Evolutionary conservation across 2,329 filamentous ascomycete species (phyloP), one percentile per base, ranked within the genome.

Genomic region (Fusarium verrucosum): DNA sequence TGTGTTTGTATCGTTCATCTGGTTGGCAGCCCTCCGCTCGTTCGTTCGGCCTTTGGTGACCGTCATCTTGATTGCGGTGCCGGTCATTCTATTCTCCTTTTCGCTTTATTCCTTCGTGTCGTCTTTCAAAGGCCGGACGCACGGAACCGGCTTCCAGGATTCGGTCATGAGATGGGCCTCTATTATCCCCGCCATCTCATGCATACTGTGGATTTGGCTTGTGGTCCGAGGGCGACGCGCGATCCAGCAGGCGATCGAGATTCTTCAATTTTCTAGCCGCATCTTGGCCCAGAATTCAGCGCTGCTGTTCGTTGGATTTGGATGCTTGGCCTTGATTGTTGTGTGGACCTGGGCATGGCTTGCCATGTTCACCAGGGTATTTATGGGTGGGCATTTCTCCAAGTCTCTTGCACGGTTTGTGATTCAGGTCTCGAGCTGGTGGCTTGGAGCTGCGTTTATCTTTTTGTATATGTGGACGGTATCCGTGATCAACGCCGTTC

Each of bases 311-410:
- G 85, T 97, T n/a, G 95, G 95, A 4, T 89, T 97, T 71, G 87
- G 84, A 11, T 90, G 90, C 20, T 84, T 98, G 14, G 85, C 81
- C 8, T 81, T 89, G 23, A 90, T 96, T 38, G 91, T 97, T 10
- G 80, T 87, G 14, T 98, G 94, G 90, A 97, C 94, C 1, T 99
- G 95, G 95, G 77, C 91, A 8, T 99, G 95, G 95, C 87, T 98
- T 68, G 88, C 89, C 70, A 97, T 99, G 93, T 98, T 99, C 77
- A 94, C 94, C 9, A 87, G 93, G 40, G 89, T 98, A 57, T 99
- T 99, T 76, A 87, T 98, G 58, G 92, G 92, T n/a, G 95, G 95
- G 1, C 91, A 94, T 76, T 88, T 94, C 66, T 87, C 88, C 16
- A 86, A 85, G 59, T 80, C 75, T 19, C 80, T 89, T 26, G 80